Evolutionary conservation across 257 asterid genomes (phyloP), one percentile per base, ranked within the genome.

Genomic region (Solanum clarkiae): DNA sequence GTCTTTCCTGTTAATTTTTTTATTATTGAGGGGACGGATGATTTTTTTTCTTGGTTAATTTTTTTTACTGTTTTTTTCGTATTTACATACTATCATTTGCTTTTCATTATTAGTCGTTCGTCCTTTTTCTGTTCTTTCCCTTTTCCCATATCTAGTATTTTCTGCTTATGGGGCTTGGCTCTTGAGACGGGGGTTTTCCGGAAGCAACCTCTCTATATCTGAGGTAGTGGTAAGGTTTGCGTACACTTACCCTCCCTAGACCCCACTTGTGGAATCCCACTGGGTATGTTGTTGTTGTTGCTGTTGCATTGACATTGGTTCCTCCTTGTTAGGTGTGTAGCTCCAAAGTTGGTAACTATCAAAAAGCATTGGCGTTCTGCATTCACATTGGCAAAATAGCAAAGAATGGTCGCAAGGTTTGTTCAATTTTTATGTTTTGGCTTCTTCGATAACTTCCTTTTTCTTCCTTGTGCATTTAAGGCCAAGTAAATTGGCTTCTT

Each of bases 391-490:
- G 82, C 80, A 86, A 88, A 83, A 77, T 72, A 85, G 86, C 81
- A 87, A 96, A 94, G 95, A 94, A 95, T 95, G 99, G 88, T 87
- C 90, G 90, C 54, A 88, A 91, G 98, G 99, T 95, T 84, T 69
- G 82, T 75, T 24, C 79, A 72, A 83, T 45, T 86, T 74, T 86
- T 82, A 66, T 55, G 20, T 62, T 14, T 62, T 83, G 60, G 32
- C 20, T 54, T 18, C 49, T 42, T 42, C 10, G 7, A 12, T 24
- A 4, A 32, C 55, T 40, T 45, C 18, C 12, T 70, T 3, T 24
- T 15, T 2, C 42, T 32, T 66, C 74, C 22, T 32, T 66, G 8
- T 29, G 47, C 45, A 29, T 66, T 15, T 8, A 15, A 44, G 32
- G 10, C 32, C 56, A 44, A 71, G 9, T 42, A 71, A 42, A 71